Evolutionary conservation across 2,329 filamentous ascomycete species (phyloP), one percentile per base, ranked within the genome.

Genomic region (Pseudopyricularia javanii): DNA sequence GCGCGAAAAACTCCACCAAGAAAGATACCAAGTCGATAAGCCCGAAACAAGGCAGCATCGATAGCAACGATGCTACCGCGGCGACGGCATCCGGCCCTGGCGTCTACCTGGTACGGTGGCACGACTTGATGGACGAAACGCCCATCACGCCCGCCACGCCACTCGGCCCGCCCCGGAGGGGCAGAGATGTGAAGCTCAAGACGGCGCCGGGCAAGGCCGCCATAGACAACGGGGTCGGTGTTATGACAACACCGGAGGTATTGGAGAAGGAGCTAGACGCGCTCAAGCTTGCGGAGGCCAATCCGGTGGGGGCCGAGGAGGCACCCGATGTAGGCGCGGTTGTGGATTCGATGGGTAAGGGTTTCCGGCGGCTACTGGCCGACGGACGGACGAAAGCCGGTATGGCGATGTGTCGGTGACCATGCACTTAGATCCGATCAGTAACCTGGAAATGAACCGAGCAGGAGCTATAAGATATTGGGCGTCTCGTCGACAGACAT

Each of bases 81-180:
- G n/a, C 5, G 12, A 43, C 5, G n/a, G 35, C 43, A 52, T 74
- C 73, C 24, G 86, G 85, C 0, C 86, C 87, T 0, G 87, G 87
- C 1, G 78, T 85, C 48, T 91, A 86, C 61, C 75, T 90, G 24
- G 74, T 79, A 1, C 76, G 81, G 50, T 91, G 87, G 86, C 83
- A 89, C 62, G 71, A 77, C 1, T 70, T 90, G 7, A 70, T 91
- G 3, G 83, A 90, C 62, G 70, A 74, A n/a, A 87, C 86, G 0
- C 64, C 74, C 47, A 82, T 91, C 56, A 86, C 84, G 1, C 54
- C 56, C 7, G 74, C 69, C 0, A 71, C 68, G 1, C 64, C 71
- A 0, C 62, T 66, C 1, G 83, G 83, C 0, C 68, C 71, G 1
- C 64, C 83, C 0, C 72, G 85, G 0, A 62, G 57, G 7, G 80